These are phyloP conservation scores for Cryphonectria parasitica DNA, from an alignment of 2,329 filamentous ascomycete species.

Conservation along the genomic window DNA sequence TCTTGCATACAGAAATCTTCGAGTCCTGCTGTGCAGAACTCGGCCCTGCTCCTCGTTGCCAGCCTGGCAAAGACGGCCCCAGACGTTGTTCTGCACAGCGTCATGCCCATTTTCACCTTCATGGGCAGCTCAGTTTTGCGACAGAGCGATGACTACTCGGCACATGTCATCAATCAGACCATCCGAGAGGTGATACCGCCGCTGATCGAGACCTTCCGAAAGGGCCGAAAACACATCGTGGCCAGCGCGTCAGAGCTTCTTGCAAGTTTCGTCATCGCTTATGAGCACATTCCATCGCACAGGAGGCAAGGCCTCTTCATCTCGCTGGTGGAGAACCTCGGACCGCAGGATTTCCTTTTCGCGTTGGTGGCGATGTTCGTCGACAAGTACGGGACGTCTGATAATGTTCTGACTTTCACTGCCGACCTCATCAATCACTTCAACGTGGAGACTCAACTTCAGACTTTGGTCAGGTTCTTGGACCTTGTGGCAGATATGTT, in stretches of 20 bases:
- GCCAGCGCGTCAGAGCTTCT: conserved; percentile 86
- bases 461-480: conserved; percentile 77
- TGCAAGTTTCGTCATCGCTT: conserved; percentile 94
- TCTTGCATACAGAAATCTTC: conserved; percentile 91
- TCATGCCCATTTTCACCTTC: conserved; percentile 99
- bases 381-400: conserved; percentile 83
- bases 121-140: conserved; percentile 91
- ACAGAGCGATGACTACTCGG: conserved; percentile 95
- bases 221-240: conserved; percentile 76
- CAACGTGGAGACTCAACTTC: conserved; percentile 73
- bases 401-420: conserved; percentile 74
- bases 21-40: conserved; percentile 92
- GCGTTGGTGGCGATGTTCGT: conserved; percentile 86
- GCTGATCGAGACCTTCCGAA: conserved; percentile 81
- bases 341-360: conserved; percentile 84
- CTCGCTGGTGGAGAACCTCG: conserved; percentile 82
- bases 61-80: conserved; percentile 85
- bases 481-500: conserved; percentile 76
- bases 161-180: conserved; percentile 92
- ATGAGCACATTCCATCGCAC: conserved; percentile 92
- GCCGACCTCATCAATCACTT: conserved; percentile 75
- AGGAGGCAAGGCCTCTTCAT: conserved; percentile 81
- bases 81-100: conserved; percentile 89
- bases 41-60: conserved; percentile 84
- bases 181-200: conserved; percentile 94